Percentiles rank a stretch among this genome's conserved stretches.
Conservation (phyloP, 768 basidiomycete species). For the Rhodotorula graminis region DNA sequence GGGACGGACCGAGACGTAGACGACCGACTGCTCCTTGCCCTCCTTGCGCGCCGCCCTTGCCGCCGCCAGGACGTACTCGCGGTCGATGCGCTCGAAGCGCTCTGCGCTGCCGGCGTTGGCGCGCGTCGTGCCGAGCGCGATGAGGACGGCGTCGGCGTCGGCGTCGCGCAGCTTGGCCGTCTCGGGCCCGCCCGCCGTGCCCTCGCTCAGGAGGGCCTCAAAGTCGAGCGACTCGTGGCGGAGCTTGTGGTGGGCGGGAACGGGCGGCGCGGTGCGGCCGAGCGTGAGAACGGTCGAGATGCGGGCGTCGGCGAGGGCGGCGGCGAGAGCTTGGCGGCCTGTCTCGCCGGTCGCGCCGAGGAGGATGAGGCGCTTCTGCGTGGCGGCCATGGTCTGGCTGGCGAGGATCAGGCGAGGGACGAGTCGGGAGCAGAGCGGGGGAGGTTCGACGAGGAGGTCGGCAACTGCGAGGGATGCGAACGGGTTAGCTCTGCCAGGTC, state of each 20-base stretch:
- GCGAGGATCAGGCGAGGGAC: background rate
- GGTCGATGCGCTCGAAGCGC: slow-evolving; percentile 70
- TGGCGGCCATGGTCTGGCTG: background rate
- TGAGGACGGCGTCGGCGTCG: slow-evolving; percentile 69
- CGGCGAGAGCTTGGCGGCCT: slow-evolving; percentile 59
- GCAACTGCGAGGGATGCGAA: no score
- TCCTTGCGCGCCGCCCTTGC: slow-evolving; percentile 61
- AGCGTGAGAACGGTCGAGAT: slow-evolving; percentile 64
- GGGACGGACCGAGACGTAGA: slow-evolving; percentile 63
- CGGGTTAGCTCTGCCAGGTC: no score
- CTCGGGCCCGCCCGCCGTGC: slow-evolving; percentile 54
- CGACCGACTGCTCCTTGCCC: slow-evolving; percentile 57
- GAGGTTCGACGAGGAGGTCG: no score
- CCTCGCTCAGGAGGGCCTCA: slow-evolving; percentile 61
- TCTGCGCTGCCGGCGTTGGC: slow-evolving; percentile 60
- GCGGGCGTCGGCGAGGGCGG: slow-evolving; percentile 58
- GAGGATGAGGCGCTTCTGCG: slow-evolving; percentile 49
- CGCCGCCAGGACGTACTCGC: slow-evolving; percentile 58
- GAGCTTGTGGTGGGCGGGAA: slow-evolving; percentile 53
- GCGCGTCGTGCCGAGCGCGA: slow-evolving; percentile 66
- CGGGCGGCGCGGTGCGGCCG: slow-evolving; percentile 60
- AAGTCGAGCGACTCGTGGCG: slow-evolving; percentile 43
- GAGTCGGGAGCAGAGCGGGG: background rate
- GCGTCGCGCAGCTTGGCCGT: slow-evolving; percentile 52
- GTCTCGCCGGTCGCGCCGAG: slow-evolving; percentile 70